Evolutionary conservation across 2,329 filamentous ascomycete genomes (phyloP), one percentile per base, ranked within the genome.

Genomic region (Aspergillus puulaauensis): DNA sequence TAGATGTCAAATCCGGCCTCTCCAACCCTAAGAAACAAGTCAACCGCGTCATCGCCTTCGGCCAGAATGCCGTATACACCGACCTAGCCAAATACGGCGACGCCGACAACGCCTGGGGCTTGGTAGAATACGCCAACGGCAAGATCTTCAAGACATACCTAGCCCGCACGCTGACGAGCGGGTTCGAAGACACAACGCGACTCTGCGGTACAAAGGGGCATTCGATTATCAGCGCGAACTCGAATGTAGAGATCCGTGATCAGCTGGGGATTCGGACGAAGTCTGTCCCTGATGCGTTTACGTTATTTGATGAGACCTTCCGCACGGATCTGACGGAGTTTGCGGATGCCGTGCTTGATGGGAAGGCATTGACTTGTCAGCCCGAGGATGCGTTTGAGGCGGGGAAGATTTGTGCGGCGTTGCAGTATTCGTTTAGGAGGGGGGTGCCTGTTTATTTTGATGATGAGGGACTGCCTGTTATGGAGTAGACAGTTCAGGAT

Each of bases 61-160:
- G 56, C 3, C 56, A 58, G 19, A 19, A 14, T 7, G 51, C 56
- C 8, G 56, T 58, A 6, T 58, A 58, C 27, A 17, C 12, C 15
- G 56, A 58, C 8, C 52, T 58, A 6, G 45, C 56, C 2, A 41
- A 54, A 24, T 55, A 50, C 31, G 51, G 51, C 46, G 56, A 58
- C 52, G 24, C 24, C 31, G 56, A 58, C 33, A 58, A 50, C 56
- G 73, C 66, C 23, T 73, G 69, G 70, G 73, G 66, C 6, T 56
- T 75, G 7, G 70, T 75, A 3, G 73, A 75, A 60, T 75, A 70
- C 57, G 65, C 70, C 62, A 74, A 74, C 57, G 73, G 73, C 61
- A 75, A 74, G 59, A 62, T 75, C 27, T 60, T 74, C 44, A 72
- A 65, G 19, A 66, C 68, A 5, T 68, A 73, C 62, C 62, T 75